Conservation (phyloP, 345 rosid genomes). For the Leavenworthia alabamica region DNA sequence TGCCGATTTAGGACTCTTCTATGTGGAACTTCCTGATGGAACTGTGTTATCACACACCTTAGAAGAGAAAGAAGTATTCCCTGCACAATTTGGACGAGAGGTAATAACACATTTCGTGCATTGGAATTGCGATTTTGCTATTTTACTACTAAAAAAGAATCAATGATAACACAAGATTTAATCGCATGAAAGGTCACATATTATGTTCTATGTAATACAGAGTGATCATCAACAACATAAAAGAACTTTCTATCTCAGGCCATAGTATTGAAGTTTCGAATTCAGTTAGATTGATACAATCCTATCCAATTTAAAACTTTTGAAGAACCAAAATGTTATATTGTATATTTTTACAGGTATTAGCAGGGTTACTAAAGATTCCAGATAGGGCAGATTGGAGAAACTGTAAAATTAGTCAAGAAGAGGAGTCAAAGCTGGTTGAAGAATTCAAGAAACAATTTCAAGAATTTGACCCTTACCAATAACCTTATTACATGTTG, state of each 20-base stretch:
- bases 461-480: conserved; percentile 59
- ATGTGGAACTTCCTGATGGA: conserved; percentile 75
- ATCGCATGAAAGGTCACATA: not conserved
- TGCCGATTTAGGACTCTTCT: conserved; percentile 54
- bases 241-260: not conserved
- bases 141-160: not conserved
- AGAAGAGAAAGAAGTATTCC: conserved; percentile 74
- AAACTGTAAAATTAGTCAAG: conserved; percentile 58
- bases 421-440: conserved; percentile 54
- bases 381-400: conserved; percentile 89
- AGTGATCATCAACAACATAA: not conserved
- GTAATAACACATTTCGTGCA: conserved; percentile 36
- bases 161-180: not conserved
- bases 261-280: not conserved
- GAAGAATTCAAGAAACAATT: conserved; percentile 64
- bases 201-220: not conserved
- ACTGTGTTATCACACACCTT: conserved; percentile 48
- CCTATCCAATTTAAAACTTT: not conserved
- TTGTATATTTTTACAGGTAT: conserved; percentile 46
- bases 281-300: not conserved
- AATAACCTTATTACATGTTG: conserved; percentile 21
- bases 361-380: conserved; percentile 77
- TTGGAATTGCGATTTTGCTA: not conserved
- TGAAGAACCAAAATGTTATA: not conserved
- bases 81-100: conserved; percentile 91